Conservation (phyloP, 2,329 filamentous ascomycete genomes). For the Cytospora chrysosperma region DNA sequence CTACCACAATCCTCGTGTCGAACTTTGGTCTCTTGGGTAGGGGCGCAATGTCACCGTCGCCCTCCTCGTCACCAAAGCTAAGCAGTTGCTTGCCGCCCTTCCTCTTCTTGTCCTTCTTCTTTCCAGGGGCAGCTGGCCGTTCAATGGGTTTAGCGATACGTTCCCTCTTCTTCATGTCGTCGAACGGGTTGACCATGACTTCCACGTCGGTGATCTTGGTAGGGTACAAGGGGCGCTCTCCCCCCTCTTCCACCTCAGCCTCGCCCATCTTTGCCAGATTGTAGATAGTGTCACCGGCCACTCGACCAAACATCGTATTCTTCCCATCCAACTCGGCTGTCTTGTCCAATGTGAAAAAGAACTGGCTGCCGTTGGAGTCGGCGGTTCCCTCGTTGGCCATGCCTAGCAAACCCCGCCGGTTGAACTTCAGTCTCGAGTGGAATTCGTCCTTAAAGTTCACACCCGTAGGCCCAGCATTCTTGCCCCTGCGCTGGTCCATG, state of each 20-base stretch:
- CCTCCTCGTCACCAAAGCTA: constrained; percentile 75
- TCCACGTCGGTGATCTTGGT: constrained; percentile 74
- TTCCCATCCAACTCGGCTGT: constrained; percentile 81
- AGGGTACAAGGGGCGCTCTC: constrained; percentile 82
- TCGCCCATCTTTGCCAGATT: constrained; percentile 94
- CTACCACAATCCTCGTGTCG: constrained; percentile 71
- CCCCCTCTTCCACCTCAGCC: constrained; percentile 73
- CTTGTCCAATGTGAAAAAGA: constrained; percentile 90
- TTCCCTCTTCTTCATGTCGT: constrained; percentile 72
- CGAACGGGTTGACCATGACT: constrained; percentile 78
- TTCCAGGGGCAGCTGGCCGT: constrained; percentile 43
- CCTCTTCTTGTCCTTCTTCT: constrained; percentile 65
- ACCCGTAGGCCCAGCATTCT: constrained; percentile 58
- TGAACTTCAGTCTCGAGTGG: constrained; percentile 89
- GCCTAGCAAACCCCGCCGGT: constrained; percentile 83
- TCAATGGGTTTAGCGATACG: constrained; percentile 52
- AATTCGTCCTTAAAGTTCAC: constrained; percentile 79
- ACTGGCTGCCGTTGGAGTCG: constrained; percentile 89
- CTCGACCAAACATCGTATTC: constrained; percentile 90
- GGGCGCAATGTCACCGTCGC: constrained; percentile 54
- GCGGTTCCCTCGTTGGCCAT: constrained; percentile 86
- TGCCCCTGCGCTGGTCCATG: constrained; percentile 62
- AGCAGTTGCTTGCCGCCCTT: constrained; percentile 74
- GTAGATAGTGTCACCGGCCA: constrained; percentile 93
- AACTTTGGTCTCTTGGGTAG: constrained; percentile 75